phyloP scores from a whole-genome alignment of 768 basidiomycete genomes.

The Xanthoconium stramineum region DNA sequence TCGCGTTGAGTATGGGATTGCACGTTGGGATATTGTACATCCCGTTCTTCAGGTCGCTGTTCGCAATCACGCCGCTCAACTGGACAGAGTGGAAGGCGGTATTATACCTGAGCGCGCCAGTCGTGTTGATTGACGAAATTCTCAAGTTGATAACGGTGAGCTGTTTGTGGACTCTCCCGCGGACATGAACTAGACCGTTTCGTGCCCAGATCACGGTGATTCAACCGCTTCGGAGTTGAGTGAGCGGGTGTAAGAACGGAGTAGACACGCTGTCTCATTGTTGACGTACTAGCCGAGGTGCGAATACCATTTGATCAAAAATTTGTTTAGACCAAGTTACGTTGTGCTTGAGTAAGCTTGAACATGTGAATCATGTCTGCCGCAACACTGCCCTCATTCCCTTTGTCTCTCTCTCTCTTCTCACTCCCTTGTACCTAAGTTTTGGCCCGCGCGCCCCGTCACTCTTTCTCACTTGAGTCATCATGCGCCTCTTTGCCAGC shows the following conservation, averaged over 20 bases:
- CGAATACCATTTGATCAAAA: neutral
- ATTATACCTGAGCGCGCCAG: slow-evolving; percentile 80
- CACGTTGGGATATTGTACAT: slow-evolving; percentile 97
- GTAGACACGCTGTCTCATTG: neutral
- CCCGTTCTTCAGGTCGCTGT: slow-evolving; percentile 89
- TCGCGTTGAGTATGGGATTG: slow-evolving; percentile 85
- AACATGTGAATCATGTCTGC: too few species aligned
- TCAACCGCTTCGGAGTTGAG: slow-evolving; percentile 53
- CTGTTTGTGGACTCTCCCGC: neutral
- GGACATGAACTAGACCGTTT: slow-evolving; percentile 1
- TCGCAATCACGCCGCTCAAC: slow-evolving; percentile 92
- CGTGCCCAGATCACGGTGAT: slow-evolving; percentile 48
- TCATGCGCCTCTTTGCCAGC: slow-evolving; percentile 24
- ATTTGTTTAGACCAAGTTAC: neutral
- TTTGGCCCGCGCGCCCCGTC: slow-evolving; percentile 12
- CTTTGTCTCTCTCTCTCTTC: neutral
- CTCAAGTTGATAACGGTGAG: slow-evolving; percentile 81
- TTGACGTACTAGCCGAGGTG: neutral
- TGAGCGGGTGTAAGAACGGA: neutral
- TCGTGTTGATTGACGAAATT: slow-evolving; percentile 85
- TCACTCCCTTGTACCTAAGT: slow-evolving; percentile 4
- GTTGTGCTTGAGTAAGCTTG: slow-evolving; percentile 8
- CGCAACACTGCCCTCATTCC: too few species aligned
- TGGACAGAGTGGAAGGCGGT: slow-evolving; percentile 96
- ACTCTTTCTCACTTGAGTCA: slow-evolving; percentile 15